phyloP scores from a whole-genome alignment of 2,329 filamentous ascomycete species.

The Plenodomus biglobosus region DNA sequence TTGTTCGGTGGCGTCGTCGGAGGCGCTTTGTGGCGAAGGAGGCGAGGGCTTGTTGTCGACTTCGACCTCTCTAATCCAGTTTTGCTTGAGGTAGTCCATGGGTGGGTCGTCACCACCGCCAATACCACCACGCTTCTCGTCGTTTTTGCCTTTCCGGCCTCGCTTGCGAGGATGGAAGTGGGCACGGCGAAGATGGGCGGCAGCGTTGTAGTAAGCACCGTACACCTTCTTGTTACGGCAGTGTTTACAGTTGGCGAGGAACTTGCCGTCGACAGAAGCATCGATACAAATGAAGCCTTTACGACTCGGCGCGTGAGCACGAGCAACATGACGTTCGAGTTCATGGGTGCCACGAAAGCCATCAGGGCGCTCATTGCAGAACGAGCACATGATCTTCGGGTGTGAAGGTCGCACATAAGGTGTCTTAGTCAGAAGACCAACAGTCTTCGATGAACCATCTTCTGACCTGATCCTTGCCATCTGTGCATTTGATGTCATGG shows the following conservation, averaged over 20 bases:
- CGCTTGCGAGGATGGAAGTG: slow-evolving; percentile 77
- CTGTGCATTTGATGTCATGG: slow-evolving; percentile 46
- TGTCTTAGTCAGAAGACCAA: slow-evolving; percentile 54
- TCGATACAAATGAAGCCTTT: slow-evolving; percentile 67
- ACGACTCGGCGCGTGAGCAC: slow-evolving; percentile 64
- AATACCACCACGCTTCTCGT: slow-evolving; percentile 62
- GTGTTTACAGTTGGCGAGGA: slow-evolving; percentile 79
- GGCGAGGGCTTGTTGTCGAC: slow-evolving; percentile 39
- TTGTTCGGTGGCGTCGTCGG: slow-evolving; percentile 21
- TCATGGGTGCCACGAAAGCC: slow-evolving; percentile 89
- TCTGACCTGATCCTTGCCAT: slow-evolving; percentile 56
- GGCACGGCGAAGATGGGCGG: slow-evolving; percentile 81
- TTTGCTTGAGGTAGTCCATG: slow-evolving; percentile 61
- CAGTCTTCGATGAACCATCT: slow-evolving; percentile 58
- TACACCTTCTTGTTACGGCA: slow-evolving; percentile 79
- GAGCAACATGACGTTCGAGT: slow-evolving; percentile 55
- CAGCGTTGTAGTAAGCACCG: slow-evolving; percentile 91
- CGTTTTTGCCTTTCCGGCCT: slow-evolving; percentile 59
- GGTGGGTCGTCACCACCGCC: slow-evolving; percentile 63
- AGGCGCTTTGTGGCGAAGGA: slow-evolving; percentile 25
- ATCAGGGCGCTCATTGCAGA: slow-evolving; percentile 71
- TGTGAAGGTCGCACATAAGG: slow-evolving; percentile 67
- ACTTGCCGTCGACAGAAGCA: slow-evolving; percentile 59
- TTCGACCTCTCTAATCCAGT: slow-evolving; percentile 62
- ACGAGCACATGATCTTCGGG: slow-evolving; percentile 68